Percentiles rank a stretch among this genome's conserved stretches.
Evolutionary conservation across 2,329 filamentous ascomycete genomes (phyloP).

Genomic region (Fusarium subtropicale): DNA sequence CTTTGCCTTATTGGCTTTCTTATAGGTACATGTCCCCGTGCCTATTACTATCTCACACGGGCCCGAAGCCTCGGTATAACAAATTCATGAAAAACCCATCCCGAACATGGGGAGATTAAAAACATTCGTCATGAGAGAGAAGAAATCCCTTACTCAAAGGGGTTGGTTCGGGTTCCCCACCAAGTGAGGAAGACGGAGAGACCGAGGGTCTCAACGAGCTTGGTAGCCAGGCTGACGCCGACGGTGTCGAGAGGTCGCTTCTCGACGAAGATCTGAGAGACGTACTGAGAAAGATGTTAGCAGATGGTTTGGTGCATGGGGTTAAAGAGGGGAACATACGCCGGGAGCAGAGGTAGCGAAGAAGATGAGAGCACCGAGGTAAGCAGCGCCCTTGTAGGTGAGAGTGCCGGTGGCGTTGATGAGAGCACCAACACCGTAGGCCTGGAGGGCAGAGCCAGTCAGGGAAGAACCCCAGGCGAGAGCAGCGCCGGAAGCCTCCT

Average conservation of each 20-base stretch:
- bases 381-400: slow-evolving; percentile 96
- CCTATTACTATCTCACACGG: slow-evolving; percentile 38
- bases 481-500: slow-evolving; percentile 89
- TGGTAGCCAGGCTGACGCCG: slow-evolving; percentile 84
- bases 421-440: slow-evolving; percentile 88
- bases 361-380: slow-evolving; percentile 92
- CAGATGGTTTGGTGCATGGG: neutral
- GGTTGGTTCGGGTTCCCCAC: slow-evolving; percentile 97
- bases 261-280: slow-evolving; percentile 88
- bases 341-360: slow-evolving; percentile 87
- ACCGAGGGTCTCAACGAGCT: slow-evolving; percentile 92
- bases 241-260: slow-evolving; percentile 92
- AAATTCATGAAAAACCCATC: slow-evolving; percentile 33
- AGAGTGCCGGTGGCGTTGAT: slow-evolving; percentile 96
- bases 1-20: slow-evolving; percentile 35
- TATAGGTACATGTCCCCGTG: slow-evolving; percentile 35
- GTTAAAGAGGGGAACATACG: slow-evolving; percentile 62
- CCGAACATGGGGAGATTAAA: slow-evolving; percentile 27
- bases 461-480: slow-evolving; percentile 92
- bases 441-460: slow-evolving; percentile 87
- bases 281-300: slow-evolving; percentile 68
- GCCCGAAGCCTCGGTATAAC: slow-evolving; percentile 25
- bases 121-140: slow-evolving; percentile 23
- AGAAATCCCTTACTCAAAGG: slow-evolving; percentile 75
- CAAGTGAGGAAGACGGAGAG: slow-evolving; percentile 93